These are phyloP conservation scores for Geoglossum glabrum DNA, from an alignment of 495 filamentous ascomycete genomes.

Conservation along the genomic window DNA sequence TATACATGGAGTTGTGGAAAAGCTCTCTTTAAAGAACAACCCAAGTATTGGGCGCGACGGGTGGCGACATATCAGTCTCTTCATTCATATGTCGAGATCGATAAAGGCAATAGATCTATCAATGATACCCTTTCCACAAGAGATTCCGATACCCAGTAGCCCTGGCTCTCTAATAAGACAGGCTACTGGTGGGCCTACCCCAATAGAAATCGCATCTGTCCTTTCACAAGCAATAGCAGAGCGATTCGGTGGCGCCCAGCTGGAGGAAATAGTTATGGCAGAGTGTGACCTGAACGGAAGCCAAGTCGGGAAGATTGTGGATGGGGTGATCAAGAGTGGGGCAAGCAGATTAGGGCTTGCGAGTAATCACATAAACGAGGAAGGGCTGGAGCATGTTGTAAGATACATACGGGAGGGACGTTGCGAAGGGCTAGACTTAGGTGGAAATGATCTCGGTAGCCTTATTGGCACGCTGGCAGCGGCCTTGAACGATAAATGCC, in stretches of 20 bases:
- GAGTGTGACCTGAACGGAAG: slow-evolving; percentile 52
- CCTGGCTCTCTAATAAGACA: slow-evolving; percentile 5
- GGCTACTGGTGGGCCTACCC: slow-evolving; percentile 5
- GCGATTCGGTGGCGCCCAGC: slow-evolving; percentile 48
- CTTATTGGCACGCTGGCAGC: slow-evolving; percentile 46
- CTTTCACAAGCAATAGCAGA: slow-evolving; percentile 57
- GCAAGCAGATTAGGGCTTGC: slow-evolving; percentile 62
- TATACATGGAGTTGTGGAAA: slow-evolving; percentile 55
- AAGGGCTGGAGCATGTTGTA: slow-evolving; percentile 55
- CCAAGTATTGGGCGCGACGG: slow-evolving; percentile 64
- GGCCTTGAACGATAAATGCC: slow-evolving; percentile 36
- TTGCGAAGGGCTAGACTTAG: slow-evolving; percentile 84
- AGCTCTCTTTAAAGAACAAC: slow-evolving; percentile 78
- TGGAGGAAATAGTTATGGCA: slow-evolving; percentile 70
- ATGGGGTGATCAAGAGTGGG: slow-evolving; percentile 53
- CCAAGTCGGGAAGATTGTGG: slow-evolving; percentile 51
- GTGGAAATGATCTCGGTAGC: slow-evolving; percentile 65
- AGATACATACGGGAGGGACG: slow-evolving; percentile 49
- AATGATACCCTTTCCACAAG: slow-evolving; percentile 58
- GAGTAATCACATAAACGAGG: slow-evolving; percentile 51
- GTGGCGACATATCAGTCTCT: slow-evolving; percentile 80
- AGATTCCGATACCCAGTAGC: slow-evolving; percentile 8
- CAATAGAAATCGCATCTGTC: slow-evolving; percentile 32
- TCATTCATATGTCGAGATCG: slow-evolving; percentile 73
- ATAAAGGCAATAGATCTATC: slow-evolving; percentile 74